These are phyloP conservation scores for Cutaneotrichosporon cyanovorans DNA, from an alignment of 1,284 basidiomycete species.

Conservation along the genomic window DNA sequence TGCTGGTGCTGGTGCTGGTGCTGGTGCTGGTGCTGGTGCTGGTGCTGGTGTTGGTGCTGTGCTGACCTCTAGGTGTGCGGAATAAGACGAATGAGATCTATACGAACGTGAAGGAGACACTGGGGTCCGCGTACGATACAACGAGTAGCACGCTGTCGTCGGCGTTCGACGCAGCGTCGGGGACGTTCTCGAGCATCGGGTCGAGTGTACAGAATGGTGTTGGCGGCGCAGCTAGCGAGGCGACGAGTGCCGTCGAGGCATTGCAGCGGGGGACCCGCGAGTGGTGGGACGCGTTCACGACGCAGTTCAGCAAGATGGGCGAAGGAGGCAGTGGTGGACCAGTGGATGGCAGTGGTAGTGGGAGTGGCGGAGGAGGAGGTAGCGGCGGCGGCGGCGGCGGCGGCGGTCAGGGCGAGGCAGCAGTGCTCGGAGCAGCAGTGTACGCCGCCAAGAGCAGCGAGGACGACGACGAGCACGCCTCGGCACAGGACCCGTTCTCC, in stretches of 20 bases:
- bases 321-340: neutral
- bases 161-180: constrained; percentile 21
- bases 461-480: constrained; percentile 3
- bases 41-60: neutral
- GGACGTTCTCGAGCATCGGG: constrained; percentile 17
- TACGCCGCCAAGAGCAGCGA: constrained; percentile 5
- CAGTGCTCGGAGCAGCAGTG: constrained; percentile 14
- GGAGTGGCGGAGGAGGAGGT: constrained; percentile 29
- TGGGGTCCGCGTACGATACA: constrained; percentile 34
- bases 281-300: constrained; percentile 38
- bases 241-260: constrained; percentile 25
- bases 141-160: constrained; percentile 27
- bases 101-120: constrained; percentile 28
- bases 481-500: constrained; percentile 1
- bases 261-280: constrained; percentile 29
- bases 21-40: too few species aligned
- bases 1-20: too few species aligned
- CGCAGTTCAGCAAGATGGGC: constrained; percentile 17
- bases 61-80: constrained; percentile 28
- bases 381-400: constrained; percentile 14
- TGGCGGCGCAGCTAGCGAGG: constrained; percentile 16
- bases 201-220: constrained; percentile 10
- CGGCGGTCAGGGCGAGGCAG: constrained; percentile 13
- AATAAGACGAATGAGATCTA: constrained; percentile 37
- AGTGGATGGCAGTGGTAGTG: constrained; percentile 1